Conservation (phyloP, 345 rosid genomes). For the Noccaea caerulescens region DNA sequence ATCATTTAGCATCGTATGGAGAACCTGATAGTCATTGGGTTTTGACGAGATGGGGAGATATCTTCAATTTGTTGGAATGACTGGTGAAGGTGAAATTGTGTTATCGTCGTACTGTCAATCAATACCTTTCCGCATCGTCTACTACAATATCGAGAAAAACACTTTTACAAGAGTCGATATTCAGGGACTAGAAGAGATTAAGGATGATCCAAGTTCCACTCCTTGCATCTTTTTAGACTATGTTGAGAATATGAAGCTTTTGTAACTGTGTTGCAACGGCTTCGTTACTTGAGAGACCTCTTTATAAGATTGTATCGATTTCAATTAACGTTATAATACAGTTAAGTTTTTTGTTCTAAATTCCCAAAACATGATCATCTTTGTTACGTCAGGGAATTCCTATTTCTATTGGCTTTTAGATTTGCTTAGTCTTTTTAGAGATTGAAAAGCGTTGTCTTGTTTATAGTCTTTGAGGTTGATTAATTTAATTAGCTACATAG, state of each 20-base stretch:
- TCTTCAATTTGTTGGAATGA: background rate
- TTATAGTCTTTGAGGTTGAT: too few species aligned
- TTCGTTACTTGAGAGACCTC: background rate
- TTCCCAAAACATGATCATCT: too few species aligned
- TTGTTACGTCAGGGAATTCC: too few species aligned
- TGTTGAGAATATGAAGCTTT: background rate
- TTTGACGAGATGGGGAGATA: fast-evolving
- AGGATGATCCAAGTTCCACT: background rate
- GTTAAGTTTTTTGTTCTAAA: too few species aligned
- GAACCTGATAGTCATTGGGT: too few species aligned
- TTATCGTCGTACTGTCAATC: background rate
- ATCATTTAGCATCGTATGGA: too few species aligned
- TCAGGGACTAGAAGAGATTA: background rate
- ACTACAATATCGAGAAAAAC: background rate
- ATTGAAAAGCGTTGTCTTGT: too few species aligned
- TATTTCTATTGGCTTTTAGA: too few species aligned
- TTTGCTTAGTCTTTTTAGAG: too few species aligned
- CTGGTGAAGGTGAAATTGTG: background rate
- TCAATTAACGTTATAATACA: too few species aligned
- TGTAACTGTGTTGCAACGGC: background rate
- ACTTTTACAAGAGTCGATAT: background rate
- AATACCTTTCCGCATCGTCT: background rate
- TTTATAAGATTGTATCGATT: too few species aligned
- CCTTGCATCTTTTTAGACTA: background rate
- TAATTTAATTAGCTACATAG: too few species aligned